Evolutionary conservation across 805 yeast genomes (phyloP), one percentile per base, ranked within the genome.

Genomic region (Lipomyces mesembrius): DNA sequence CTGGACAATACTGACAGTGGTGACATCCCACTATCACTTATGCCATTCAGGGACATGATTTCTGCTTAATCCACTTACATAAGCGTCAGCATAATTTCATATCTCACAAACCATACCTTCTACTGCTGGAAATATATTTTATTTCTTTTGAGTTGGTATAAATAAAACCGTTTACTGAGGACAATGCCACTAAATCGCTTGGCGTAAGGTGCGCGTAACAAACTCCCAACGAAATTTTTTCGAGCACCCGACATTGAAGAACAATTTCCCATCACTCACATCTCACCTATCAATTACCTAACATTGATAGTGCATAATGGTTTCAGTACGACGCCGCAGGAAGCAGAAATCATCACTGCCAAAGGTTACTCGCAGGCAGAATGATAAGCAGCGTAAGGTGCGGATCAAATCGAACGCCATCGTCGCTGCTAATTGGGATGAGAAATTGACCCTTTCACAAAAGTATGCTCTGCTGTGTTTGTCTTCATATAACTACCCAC

Each of bases 391-490:
- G 73, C 84, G 89, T 75, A 83, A 88, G 72, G 80, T 88, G 66
- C 87, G 87, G 68, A 85, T 90, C 39, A 83, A 83, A 59, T 83
- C 90, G 0, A 91, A 92, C 75, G 90, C 96, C 1, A 85, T 95
- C 69, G 90, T 95, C 69, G 96, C 92, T 3, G 90, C 87, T 43
- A 85, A 92, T 77, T 95, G 99, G 99, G 97, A 95, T 78, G 84
- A 87, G 66, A 84, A 85, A 12, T 82, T 88, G 64, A 93, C 98
- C 0, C 80, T 93, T 67, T 83, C 87, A 61, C 98, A 95, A 76
- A 95, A 95, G 73, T 72, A 58, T 2, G 74, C 32, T 11, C 49
- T 17, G 5, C 35, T 2, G n/a, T 34, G n/a, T 34, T 35, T 20
- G 14, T 35, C 17, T 29, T 60, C 7, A 39, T n/a, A 29, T 62